Percentiles rank a stretch among this genome's conserved stretches.
phyloP scores from a whole-genome alignment of 1,284 basidiomycete species.

The Takashimella tepidaria region DNA sequence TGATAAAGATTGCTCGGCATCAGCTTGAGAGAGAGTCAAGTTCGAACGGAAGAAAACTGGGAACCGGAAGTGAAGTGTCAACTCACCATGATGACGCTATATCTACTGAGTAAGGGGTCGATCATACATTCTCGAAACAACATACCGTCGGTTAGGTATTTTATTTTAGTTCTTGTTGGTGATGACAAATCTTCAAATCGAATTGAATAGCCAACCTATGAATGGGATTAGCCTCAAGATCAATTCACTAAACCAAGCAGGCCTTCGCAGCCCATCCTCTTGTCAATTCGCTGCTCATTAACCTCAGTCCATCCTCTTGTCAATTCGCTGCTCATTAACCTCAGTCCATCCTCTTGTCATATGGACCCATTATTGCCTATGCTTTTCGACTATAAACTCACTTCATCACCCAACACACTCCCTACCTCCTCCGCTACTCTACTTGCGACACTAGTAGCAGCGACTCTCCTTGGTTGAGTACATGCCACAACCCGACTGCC shows the following conservation, averaged over 20 bases:
- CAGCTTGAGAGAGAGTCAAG: background rate
- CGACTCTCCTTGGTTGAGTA: constrained; percentile 92
- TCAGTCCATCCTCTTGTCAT: too few relatives aligned
- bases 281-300: background rate
- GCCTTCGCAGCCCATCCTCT: too few relatives aligned
- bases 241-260: too few relatives aligned
- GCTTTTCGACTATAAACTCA: constrained; percentile 45
- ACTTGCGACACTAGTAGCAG: constrained; percentile 86
- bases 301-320: too few relatives aligned
- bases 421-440: constrained; percentile 89
- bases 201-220: constrained; percentile 91
- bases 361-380: too few relatives aligned
- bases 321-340: background rate
- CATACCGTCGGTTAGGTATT: constrained; percentile 98
- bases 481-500: constrained; percentile 75
- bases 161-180: constrained; percentile 76
- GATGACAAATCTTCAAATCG: constrained; percentile 91
- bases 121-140: constrained; percentile 90
- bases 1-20: too few relatives aligned
- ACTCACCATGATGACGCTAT: constrained; percentile 89
- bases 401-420: constrained; percentile 81
- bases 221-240: too few relatives aligned
- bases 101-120: constrained; percentile 80
- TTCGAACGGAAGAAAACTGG: too few relatives aligned
- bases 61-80: too few relatives aligned